Evolutionary conservation across 1,139 yeast species (phyloP).

Genomic region (Pichia sp.): DNA sequence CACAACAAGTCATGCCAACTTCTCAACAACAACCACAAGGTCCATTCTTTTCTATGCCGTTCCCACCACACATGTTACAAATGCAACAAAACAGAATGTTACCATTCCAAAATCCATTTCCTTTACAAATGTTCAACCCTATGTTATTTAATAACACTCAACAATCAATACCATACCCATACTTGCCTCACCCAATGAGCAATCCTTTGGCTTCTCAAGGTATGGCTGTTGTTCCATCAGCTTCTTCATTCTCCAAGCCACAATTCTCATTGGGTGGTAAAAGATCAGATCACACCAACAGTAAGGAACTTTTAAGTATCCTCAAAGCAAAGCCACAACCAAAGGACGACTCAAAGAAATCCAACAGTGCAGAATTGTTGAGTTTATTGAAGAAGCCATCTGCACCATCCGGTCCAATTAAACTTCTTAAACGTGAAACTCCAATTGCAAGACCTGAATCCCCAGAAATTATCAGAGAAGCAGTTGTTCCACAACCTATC

Average conservation of each 20-base stretch:
- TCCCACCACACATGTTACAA: constrained; percentile 12
- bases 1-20: constrained; percentile 8
- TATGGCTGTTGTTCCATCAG: constrained; percentile 32
- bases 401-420: constrained; percentile 9
- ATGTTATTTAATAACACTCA: background rate
- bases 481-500: background rate
- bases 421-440: constrained; percentile 20
- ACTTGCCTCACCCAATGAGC: constrained; percentile 20
- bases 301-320: constrained; percentile 53
- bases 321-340: constrained; percentile 38
- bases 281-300: constrained; percentile 40
- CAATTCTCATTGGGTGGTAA: constrained; percentile 32
- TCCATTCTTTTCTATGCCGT: constrained; percentile 27
- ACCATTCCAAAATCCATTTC: constrained; percentile 24
- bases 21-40: background rate
- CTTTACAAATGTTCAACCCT: constrained; percentile 31
- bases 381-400: constrained; percentile 11
- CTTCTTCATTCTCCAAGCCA: constrained; percentile 25
- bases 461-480: background rate
- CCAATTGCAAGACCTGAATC: background rate
- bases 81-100: constrained; percentile 16
- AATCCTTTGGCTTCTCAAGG: constrained; percentile 24
- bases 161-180: constrained; percentile 8
- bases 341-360: constrained; percentile 9
- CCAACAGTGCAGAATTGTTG: constrained; percentile 11